phyloP scores from a whole-genome alignment of 2,329 filamentous ascomycete genomes.

The Rhinocladiella similis region DNA sequence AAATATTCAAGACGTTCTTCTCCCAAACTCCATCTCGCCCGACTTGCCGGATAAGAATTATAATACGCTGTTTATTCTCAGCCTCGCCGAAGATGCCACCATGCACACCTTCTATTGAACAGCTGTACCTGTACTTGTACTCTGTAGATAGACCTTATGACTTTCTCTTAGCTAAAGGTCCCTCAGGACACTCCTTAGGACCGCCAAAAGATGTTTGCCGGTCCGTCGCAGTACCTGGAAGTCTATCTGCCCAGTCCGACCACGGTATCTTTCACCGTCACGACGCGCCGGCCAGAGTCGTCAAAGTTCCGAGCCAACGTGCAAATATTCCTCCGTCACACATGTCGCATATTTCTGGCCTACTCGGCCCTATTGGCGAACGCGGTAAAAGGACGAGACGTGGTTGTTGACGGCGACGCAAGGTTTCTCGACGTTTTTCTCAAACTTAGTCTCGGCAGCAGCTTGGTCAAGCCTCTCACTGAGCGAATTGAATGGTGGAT shows the following conservation, averaged over 20 bases:
- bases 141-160: too few species aligned
- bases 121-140: too few species aligned
- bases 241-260: constrained; percentile 75
- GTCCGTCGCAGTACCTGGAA: constrained; percentile 47
- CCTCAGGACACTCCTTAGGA: too few species aligned
- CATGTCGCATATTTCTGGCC: constrained; percentile 47
- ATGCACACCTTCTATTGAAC: too few species aligned
- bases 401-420: constrained; percentile 32
- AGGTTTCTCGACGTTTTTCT: constrained; percentile 34
- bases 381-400: constrained; percentile 36
- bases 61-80: too few species aligned
- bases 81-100: too few species aligned
- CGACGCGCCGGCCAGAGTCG: constrained; percentile 64
- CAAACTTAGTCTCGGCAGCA: constrained; percentile 25
- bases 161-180: too few species aligned
- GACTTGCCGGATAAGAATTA: too few species aligned
- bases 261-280: constrained; percentile 89
- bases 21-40: too few species aligned
- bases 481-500: constrained; percentile 44
- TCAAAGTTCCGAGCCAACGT: constrained; percentile 47
- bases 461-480: constrained; percentile 34
- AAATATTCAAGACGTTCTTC: too few species aligned
- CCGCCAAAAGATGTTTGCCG: neutral
- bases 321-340: constrained; percentile 44
- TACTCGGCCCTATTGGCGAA: constrained; percentile 40